Conservation (phyloP, 2,329 filamentous ascomycete genomes). For the Penicillium digitatum region DNA sequence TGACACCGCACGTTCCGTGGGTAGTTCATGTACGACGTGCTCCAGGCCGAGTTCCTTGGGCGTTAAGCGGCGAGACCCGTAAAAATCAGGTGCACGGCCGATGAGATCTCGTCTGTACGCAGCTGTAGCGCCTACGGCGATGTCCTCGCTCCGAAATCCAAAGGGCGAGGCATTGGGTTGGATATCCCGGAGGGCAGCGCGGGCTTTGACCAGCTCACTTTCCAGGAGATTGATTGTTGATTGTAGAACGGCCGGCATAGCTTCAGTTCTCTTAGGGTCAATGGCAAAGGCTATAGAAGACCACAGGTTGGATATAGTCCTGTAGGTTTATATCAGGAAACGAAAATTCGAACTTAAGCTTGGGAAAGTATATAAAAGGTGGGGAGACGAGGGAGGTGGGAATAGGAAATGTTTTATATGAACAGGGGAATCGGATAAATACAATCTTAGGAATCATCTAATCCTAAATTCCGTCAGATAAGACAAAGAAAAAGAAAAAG, state of each 20-base stretch:
- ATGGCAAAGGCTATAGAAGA: slow-evolving; percentile 35
- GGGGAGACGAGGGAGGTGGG: neutral
- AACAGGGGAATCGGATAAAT: neutral
- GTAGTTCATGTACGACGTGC: slow-evolving; percentile 26
- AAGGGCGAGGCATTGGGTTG: slow-evolving; percentile 33
- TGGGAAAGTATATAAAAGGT: neutral
- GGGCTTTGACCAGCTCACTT: slow-evolving; percentile 41
- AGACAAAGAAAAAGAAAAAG: neutral
- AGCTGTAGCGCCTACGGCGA: slow-evolving; percentile 37
- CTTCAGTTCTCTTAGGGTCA: slow-evolving; percentile 34
- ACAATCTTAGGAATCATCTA: neutral
- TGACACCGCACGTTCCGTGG: slow-evolving; percentile 5
- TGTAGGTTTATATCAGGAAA: slow-evolving; percentile 12
- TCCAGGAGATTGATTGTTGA: slow-evolving; percentile 43
- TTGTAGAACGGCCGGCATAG: slow-evolving; percentile 41
- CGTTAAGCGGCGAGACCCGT: slow-evolving; percentile 35
- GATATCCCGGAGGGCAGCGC: slow-evolving; percentile 40
- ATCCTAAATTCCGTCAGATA: neutral
- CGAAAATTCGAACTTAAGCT: neutral
- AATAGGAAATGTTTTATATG: slow-evolving; percentile 7
- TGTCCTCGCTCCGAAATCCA: slow-evolving; percentile 30
- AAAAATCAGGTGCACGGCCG: slow-evolving; percentile 35
- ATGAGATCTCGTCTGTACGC: slow-evolving; percentile 41
- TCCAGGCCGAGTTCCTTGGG: slow-evolving; percentile 38
- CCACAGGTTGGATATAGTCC: slow-evolving; percentile 38